Conservation (phyloP, 352 stramenopile genomes). For the Globisporangium yorkense region DNA sequence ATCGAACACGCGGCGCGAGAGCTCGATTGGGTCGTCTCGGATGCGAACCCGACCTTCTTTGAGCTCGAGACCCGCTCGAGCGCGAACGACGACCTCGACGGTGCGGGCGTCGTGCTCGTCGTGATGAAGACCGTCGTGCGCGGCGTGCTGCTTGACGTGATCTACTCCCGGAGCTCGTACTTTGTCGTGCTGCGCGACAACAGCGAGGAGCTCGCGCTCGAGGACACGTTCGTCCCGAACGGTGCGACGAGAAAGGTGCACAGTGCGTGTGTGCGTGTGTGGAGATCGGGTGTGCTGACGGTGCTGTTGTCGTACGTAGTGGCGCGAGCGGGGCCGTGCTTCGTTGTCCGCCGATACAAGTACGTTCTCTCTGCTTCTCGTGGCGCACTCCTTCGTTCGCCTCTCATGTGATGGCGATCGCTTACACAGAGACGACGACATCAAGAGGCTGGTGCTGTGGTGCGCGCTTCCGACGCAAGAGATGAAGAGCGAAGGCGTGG, state of each 20-base stretch:
- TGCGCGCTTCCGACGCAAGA: constrained; percentile 29
- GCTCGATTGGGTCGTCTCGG: constrained; percentile 46
- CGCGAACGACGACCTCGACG: constrained; percentile 32
- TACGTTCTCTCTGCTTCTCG: constrained; percentile 6
- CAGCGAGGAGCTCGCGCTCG: constrained; percentile 39
- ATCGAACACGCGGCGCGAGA: constrained; percentile 37
- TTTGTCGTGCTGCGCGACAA: constrained; percentile 52
- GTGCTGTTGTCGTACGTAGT: constrained; percentile 18
- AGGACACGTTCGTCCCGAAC: constrained; percentile 59
- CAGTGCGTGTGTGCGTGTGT: neutral
- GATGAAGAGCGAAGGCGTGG: neutral
- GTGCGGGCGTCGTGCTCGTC: constrained; percentile 36
- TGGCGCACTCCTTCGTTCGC: neutral
- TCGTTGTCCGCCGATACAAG: constrained; percentile 46
- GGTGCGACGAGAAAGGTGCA: constrained; percentile 12
- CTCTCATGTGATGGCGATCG: neutral
- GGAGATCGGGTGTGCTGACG: neutral
- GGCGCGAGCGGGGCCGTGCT: constrained; percentile 42
- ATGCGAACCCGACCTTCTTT: constrained; percentile 50
- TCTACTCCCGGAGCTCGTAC: constrained; percentile 61
- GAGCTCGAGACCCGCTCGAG: constrained; percentile 48
- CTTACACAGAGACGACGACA: constrained; percentile 35
- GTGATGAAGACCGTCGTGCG: constrained; percentile 72
- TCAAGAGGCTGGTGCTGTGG: constrained; percentile 62
- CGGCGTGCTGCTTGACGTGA: constrained; percentile 50